phyloP scores from a whole-genome alignment of 2,329 filamentous ascomycete species.

The Xylariaceae sp. region DNA sequence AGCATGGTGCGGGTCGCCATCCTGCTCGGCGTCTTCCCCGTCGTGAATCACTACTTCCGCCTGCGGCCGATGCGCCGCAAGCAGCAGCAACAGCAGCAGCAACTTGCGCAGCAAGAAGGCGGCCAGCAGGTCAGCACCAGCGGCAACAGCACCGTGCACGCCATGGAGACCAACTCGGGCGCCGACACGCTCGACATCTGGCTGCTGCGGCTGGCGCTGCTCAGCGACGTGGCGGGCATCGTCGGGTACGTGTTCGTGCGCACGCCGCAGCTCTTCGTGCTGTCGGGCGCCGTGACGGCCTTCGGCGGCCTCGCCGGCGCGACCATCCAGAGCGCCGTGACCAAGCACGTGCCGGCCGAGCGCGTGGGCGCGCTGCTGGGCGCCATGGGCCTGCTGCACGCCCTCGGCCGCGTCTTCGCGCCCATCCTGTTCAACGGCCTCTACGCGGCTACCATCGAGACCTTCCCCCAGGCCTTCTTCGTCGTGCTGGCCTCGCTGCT shows the following conservation, averaged over 20 bases:
- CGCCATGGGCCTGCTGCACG: slow-evolving; percentile 78
- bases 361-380: slow-evolving; percentile 82
- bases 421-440: slow-evolving; percentile 81
- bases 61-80: slow-evolving; percentile 38
- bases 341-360: slow-evolving; percentile 82
- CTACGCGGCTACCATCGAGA: slow-evolving; percentile 73
- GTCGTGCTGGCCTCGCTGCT: slow-evolving; percentile 65
- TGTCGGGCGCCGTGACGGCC: slow-evolving; percentile 64
- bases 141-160: slow-evolving; percentile 27
- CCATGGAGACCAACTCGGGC: slow-evolving; percentile 51
- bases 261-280: slow-evolving; percentile 56
- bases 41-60: slow-evolving; percentile 69
- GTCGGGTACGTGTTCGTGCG: slow-evolving; percentile 65
- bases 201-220: slow-evolving; percentile 65
- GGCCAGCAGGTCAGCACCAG: not conserved
- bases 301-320: slow-evolving; percentile 81
- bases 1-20: slow-evolving; percentile 69
- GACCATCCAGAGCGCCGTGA: slow-evolving; percentile 74
- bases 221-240: slow-evolving; percentile 70
- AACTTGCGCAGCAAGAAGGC: not conserved
- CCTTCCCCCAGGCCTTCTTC: slow-evolving; percentile 76
- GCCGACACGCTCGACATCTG: slow-evolving; percentile 71
- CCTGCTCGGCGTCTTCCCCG: slow-evolving; percentile 67
- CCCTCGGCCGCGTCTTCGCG: slow-evolving; percentile 68
- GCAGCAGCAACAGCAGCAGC: slow-evolving; percentile 30